Percentiles rank a stretch among this genome's conserved stretches.
Evolutionary conservation across 2,329 filamentous ascomycete species (phyloP).

Genomic region (Bipolaris victoriae): DNA sequence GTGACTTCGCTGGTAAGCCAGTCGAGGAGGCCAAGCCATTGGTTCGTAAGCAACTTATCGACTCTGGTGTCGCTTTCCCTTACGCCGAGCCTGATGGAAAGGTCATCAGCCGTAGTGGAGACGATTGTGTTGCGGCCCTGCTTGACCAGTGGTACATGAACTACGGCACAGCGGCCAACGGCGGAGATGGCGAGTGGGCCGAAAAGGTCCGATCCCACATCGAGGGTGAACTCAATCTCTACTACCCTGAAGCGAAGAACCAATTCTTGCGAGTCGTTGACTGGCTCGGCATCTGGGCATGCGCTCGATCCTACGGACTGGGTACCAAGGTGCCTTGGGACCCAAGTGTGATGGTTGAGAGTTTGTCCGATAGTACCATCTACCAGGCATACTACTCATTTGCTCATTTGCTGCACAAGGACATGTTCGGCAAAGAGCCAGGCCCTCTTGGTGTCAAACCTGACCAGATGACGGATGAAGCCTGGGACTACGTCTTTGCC

Average conservation of each 20-base stretch:
- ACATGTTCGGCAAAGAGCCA: slow-evolving; percentile 75
- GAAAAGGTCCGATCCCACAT: slow-evolving; percentile 61
- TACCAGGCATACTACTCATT: slow-evolving; percentile 79
- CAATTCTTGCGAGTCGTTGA: slow-evolving; percentile 81
- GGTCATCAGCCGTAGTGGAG: slow-evolving; percentile 86
- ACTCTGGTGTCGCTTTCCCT: slow-evolving; percentile 79
- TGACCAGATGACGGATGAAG: slow-evolving; percentile 91
- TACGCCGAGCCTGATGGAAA: slow-evolving; percentile 92
- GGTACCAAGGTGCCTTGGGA: slow-evolving; percentile 97
- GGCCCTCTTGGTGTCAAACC: slow-evolving; percentile 62
- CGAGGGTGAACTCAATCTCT: slow-evolving; percentile 74
- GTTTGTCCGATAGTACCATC: slow-evolving; percentile 87
- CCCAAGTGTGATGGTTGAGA: slow-evolving; percentile 86
- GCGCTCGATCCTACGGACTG: slow-evolving; percentile 86
- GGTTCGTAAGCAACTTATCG: slow-evolving; percentile 77
- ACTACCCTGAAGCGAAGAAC: slow-evolving; percentile 64
- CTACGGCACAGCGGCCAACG: slow-evolving; percentile 71
- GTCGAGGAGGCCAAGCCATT: slow-evolving; percentile 88
- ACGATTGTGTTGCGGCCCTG: slow-evolving; percentile 90
- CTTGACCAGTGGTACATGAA: slow-evolving; percentile 99
- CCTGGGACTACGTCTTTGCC: slow-evolving; percentile 95
- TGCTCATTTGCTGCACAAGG: slow-evolving; percentile 72
- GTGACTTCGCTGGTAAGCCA: slow-evolving; percentile 84
- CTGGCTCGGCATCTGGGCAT: slow-evolving; percentile 90
- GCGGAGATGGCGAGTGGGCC: slow-evolving; percentile 80